These are phyloP conservation scores for Neurospora sp. DNA, from an alignment of 495 filamentous ascomycete species.

Conservation along the genomic window DNA sequence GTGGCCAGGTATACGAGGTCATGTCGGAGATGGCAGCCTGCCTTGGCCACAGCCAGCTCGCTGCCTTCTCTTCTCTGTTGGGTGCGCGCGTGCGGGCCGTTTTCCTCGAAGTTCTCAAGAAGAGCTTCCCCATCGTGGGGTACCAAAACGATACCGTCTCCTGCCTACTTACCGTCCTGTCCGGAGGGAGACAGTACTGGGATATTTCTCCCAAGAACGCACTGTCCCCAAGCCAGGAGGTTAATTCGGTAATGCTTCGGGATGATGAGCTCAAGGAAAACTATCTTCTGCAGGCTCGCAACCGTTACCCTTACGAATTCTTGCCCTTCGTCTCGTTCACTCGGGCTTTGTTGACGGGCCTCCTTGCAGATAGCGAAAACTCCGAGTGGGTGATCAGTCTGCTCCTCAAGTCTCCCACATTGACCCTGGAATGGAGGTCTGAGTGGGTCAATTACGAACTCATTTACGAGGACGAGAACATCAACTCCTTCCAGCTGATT, in stretches of 20 bases:
- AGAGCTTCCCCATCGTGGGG: slow-evolving; percentile 44
- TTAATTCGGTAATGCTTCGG: slow-evolving; percentile 39
- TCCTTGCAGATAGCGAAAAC: slow-evolving; percentile 37
- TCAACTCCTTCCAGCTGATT: slow-evolving; percentile 50
- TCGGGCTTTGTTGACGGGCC: slow-evolving; percentile 27
- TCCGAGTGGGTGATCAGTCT: slow-evolving; percentile 41
- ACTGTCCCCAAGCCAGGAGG: slow-evolving; percentile 34
- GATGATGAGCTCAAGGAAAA: slow-evolving; percentile 44
- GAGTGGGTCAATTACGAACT: slow-evolving; percentile 52
- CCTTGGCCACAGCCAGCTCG: slow-evolving; percentile 33
- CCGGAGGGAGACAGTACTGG: slow-evolving; percentile 46
- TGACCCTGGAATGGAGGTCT: slow-evolving; percentile 60
- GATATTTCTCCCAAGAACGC: slow-evolving; percentile 29
- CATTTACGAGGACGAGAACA: slow-evolving; percentile 74
- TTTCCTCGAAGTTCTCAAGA: slow-evolving; percentile 57
- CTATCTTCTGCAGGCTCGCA: slow-evolving; percentile 52
- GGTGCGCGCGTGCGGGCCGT: slow-evolving; percentile 44
- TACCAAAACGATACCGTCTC: slow-evolving; percentile 59
- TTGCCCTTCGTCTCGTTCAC: slow-evolving; percentile 57
- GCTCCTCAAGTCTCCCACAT: slow-evolving; percentile 53
- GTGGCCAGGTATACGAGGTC: slow-evolving; percentile 50
- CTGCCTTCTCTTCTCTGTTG: slow-evolving; percentile 35
- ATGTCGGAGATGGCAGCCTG: slow-evolving; percentile 46
- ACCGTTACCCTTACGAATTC: slow-evolving; percentile 79
- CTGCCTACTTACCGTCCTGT: slow-evolving; percentile 51